phyloP scores from a whole-genome alignment of 2,329 filamentous ascomycete species.

The Pseudocercospora musae region DNA sequence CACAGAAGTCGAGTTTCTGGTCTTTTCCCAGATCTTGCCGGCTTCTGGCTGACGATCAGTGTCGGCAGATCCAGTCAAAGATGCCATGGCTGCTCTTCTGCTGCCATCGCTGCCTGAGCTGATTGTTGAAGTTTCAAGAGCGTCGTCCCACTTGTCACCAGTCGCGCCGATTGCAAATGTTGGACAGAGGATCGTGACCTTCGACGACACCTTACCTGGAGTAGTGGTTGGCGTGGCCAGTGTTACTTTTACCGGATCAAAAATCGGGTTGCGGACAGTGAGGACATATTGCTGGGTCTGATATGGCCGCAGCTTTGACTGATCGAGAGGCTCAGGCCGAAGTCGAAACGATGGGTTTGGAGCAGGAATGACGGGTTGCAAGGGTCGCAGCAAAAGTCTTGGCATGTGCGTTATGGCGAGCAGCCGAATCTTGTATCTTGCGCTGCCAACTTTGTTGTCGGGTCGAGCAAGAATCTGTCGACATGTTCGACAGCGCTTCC shows the following conservation, averaged over 20 bases:
- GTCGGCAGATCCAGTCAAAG: conserved; percentile 40
- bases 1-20: conserved; percentile 91
- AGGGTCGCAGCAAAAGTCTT: conserved; percentile 67
- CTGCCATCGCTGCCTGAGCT: conserved; percentile 23
- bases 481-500: conserved; percentile 88
- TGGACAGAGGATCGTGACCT: conserved; percentile 88
- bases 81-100: conserved; percentile 33
- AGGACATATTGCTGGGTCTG: conserved; percentile 72
- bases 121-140: conserved; percentile 54
- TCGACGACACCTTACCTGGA: conserved; percentile 70
- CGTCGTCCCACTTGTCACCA: conserved; percentile 84
- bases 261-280: conserved; percentile 90
- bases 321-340: conserved; percentile 16
- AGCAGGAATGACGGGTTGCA: conserved; percentile 33
- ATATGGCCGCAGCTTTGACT: conserved; percentile 38
- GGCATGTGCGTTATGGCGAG: conserved; percentile 85
- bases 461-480: conserved; percentile 94
- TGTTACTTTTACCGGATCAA: conserved; percentile 82
- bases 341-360: conserved; percentile 27
- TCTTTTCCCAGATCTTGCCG: conserved; percentile 94
- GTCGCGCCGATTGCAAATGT: conserved; percentile 93
- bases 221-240: conserved; percentile 80
- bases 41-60: conserved; percentile 67
- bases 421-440: conserved; percentile 83
- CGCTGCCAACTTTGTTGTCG: conserved; percentile 79